Base-by-base conservation (phyloP, 495 filamentous ascomycete genomes). In the Elasticomyces elasticus region DNA sequence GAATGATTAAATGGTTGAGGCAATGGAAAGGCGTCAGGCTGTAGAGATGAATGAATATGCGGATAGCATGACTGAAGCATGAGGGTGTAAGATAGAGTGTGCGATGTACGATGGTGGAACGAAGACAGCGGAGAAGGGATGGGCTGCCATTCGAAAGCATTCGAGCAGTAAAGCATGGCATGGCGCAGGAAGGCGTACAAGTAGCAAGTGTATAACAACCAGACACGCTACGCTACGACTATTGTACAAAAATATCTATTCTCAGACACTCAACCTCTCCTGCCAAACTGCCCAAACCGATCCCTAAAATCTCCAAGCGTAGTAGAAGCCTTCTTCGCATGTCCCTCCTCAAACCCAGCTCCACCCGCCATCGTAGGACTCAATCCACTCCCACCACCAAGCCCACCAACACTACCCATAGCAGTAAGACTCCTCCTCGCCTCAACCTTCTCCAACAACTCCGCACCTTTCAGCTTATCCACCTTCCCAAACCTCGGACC, bases 401-500 rank as follows among this genome's bases (percentile, higher is more conserved):
- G 26, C 17, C 42, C 38, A 3, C 51, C 48, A 20, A 11, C 15
- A 19, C 22, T 23, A 1, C 12, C 47, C 17, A 5, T 11, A n/a
- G 9, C 38, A 10, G 48, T 27, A 5, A 17, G 27, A 33, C 7
- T 17, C 35, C 12, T 40, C 30, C 26, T 52, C n/a, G 26, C 27
- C 46, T 55, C 22, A 20, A 62, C 63, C 88, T 98, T 98, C 70
- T 96, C 89, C 25, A 96, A 67, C 56, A 99, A 64, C 12, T 86
- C 68, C 0, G 89, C 87, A 0, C 91, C 92, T 65, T 90, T 88
- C 68, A 88, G 72, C 33, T 83, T 81, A 69, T 96, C 86, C n/a
- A 99, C 92, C 45, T 84, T 82, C 4, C 87, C 85, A 64, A 95
- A 99, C 67, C 95, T 92, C 74, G 83, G 87, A 68, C 94, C 95